These are phyloP conservation scores for Arthrobotrys entomopaga DNA, from an alignment of 2,329 filamentous ascomycete genomes.

Conservation along the genomic window DNA sequence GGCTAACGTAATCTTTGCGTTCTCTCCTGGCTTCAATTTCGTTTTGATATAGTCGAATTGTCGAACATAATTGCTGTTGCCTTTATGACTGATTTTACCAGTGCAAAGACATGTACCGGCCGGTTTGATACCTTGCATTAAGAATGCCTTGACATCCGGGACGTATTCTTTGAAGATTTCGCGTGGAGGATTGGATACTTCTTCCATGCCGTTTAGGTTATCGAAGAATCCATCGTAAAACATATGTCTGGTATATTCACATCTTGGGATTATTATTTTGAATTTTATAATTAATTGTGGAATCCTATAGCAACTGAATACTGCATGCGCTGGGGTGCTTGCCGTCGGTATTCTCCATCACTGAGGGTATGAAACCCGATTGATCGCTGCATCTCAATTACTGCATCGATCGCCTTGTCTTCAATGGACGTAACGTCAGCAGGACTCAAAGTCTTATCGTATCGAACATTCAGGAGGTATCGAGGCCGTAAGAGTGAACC, in stretches of 20 bases:
- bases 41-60: constrained; percentile 71
- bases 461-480: constrained; percentile 70
- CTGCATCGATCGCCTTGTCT: constrained; percentile 72
- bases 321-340: background rate
- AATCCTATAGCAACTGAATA: background rate
- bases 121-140: constrained; percentile 69
- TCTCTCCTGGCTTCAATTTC: constrained; percentile 70
- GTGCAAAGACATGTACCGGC: constrained; percentile 69
- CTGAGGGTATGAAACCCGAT: constrained; percentile 73
- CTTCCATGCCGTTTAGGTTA: constrained; percentile 56
- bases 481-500: constrained; percentile 76
- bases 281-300: background rate
- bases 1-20: constrained; percentile 75
- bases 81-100: constrained; percentile 65
- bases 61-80: constrained; percentile 65
- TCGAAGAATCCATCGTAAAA: constrained; percentile 57
- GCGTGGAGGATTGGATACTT: constrained; percentile 39
- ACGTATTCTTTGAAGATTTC: constrained; percentile 64
- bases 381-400: constrained; percentile 73
- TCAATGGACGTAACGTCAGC: constrained; percentile 72
- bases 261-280: background rate
- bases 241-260: constrained; percentile 53
- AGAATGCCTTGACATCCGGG: constrained; percentile 72
- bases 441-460: constrained; percentile 68
- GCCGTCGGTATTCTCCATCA: constrained; percentile 73